Evolutionary conservation across 2,329 filamentous ascomycete genomes (phyloP), one percentile per base, ranked within the genome.

Genomic region (Trichoderma sp.): DNA sequence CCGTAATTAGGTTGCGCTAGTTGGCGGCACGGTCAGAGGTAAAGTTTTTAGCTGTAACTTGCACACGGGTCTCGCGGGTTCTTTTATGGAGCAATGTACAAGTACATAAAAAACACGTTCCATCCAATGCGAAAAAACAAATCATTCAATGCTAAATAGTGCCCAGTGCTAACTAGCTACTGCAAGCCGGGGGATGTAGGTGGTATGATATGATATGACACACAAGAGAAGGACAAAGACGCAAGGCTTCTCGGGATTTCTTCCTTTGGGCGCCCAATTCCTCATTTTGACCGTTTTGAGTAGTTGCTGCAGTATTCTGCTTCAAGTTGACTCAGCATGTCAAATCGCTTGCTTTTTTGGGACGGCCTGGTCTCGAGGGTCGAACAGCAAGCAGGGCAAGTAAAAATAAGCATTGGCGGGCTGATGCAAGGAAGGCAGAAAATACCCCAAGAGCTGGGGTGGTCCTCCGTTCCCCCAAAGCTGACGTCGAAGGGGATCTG

Each of bases 351-450:
- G 59, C 59, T 62, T 21, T 71, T 69, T 56, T 33, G 56, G 27
- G 50, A 53, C 18, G 27, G 45, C 64, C 27, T 21, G 24, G 45
- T 41, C 18, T 50, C 41, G 41, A 50, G 18, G 18, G 7, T 21
- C 38, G n/a, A 50, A 50, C 18, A 41, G 31, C n/a, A 56, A 21
- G n/a, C 60, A 33, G 60, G 31, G 29, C 60, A 41, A 60, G 67
- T 71, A 29, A 11, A 71, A 71, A 71, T 71, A 71, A 71, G 67
- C 67, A 45, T 71, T 60, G 33, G 31, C 53, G 67, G 68, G 56
- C 68, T 71, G 66, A 69, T 69, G 66, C 66, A 60, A 29, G 33
- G 66, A 41, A n/a, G 50, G 50, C 29, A 35, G 41, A 63, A 69
- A 35, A n/a, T 41, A 41, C 66, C 66, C 62, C 33, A 35, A 27